Evolutionary conservation across 2,329 filamentous ascomycete species (phyloP), one percentile per base, ranked within the genome.

Genomic region (Nigrospora oryzae): DNA sequence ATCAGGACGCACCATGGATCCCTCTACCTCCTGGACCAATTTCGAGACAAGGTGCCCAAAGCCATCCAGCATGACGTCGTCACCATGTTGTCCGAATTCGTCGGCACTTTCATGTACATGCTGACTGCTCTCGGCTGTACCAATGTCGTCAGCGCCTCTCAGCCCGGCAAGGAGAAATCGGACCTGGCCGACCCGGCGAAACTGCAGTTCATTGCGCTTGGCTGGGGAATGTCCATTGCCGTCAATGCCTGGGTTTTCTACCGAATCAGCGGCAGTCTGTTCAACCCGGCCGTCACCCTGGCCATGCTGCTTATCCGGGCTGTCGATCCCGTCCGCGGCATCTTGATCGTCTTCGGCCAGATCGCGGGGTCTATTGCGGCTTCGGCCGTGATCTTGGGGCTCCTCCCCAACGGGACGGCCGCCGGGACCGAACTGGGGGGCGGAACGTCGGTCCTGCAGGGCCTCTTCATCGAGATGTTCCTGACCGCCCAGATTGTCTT

Each of bases 201-300:
- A 16, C 36, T 44, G 28, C 42, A 38, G 13, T 44, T 38, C 42
- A 44, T 44, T 13, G 35, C 42, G 5, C 15, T 44, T 11, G 35
- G 35, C 31, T 44, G 35, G 35, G 42, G 42, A n/a, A 44, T 44
- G 42, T 44, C 42, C 15, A 38, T 44, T 8, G 42, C 42, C 16
- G 42, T 44, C 36, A 44, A 44, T 28, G 42, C 42, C 28, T 44
- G 42, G 42, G 42, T 44, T 13, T 44, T 44, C 16, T 44, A 34
- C 17, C 42, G 42, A 12, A 44, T 44, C n/a, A 44, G 42, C 42
- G 42, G 42, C 15, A 36, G 42, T 6, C 42, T 44, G 14, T 44
- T 44, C 36, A 44, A 44, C 32, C 42, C 42, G 28, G 42, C 42
- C 36, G 42, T 44, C 28, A 38, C 42, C 28, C 16, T 44, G 12